Conservation (phyloP, 306 rosid species). For the Argentina anserina region DNA sequence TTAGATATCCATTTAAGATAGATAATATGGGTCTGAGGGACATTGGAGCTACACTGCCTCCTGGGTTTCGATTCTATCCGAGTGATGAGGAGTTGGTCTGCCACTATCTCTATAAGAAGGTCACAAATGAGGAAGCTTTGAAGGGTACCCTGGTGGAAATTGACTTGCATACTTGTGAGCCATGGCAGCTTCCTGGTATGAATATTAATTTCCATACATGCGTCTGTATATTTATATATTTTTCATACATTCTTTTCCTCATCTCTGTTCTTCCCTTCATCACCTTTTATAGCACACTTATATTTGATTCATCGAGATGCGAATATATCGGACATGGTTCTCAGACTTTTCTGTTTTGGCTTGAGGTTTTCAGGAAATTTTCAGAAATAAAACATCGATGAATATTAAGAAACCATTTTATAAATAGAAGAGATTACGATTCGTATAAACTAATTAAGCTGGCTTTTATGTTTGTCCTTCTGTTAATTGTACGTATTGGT, state of each 20-base stretch:
- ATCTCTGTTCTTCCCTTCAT: not conserved
- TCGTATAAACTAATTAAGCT: not conserved
- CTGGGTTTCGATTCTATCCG: conserved; percentile 93
- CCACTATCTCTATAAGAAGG: conserved; percentile 85
- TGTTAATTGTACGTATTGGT: not conserved
- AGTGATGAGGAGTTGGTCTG: conserved; percentile 94
- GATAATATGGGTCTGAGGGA: conserved; percentile 81
- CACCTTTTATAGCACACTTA: not conserved
- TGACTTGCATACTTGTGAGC: conserved; percentile 91
- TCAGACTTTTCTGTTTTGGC: not conserved
- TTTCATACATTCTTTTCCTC: not conserved
- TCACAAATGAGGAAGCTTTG: conserved; percentile 62
- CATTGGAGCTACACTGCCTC: conserved; percentile 92
- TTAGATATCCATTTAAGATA: not conserved
- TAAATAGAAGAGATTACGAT: not conserved
- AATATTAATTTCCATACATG: not conserved
- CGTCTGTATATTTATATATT: not conserved
- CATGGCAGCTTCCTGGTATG: conserved; percentile 99
- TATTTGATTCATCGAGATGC: not conserved
- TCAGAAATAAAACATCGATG: not conserved
- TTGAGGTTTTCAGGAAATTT: not conserved
- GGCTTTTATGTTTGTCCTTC: not conserved
- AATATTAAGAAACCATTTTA: not conserved
- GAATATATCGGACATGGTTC: not conserved
- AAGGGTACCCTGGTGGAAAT: conserved; percentile 91